A percentile compares a stretch with the other conserved stretches of the same genome.
Evolutionary conservation across 495 filamentous ascomycete species (phyloP).

Genomic region (Aspergillus homomorphus): DNA sequence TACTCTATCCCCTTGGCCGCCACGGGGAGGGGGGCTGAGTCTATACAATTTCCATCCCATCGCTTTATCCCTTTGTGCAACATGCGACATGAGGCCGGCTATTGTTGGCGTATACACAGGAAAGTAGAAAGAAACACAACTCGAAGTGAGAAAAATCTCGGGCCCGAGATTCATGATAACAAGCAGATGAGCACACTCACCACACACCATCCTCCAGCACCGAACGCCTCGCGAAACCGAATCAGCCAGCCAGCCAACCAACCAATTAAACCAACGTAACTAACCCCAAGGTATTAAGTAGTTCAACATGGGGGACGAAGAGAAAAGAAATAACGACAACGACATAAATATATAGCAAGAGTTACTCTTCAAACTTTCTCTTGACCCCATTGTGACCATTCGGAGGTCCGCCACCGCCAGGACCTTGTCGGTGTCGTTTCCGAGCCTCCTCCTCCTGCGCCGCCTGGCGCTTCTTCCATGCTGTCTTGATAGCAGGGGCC

Average conservation of each 20-base stretch:
- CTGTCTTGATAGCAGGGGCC: conserved; percentile 63
- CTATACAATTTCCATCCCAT: background rate
- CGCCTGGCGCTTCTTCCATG: conserved; percentile 64
- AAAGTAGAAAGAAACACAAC: background rate
- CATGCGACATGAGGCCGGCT: background rate
- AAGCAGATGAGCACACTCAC: background rate
- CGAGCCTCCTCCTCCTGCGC: conserved; percentile 27
- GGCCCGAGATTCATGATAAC: no score
- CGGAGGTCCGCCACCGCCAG: conserved; percentile 14
- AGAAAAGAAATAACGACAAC: conserved; percentile 14
- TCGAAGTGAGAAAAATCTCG: no score
- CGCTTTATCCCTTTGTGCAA: background rate
- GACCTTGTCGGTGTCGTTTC: conserved; percentile 23
- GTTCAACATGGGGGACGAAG: background rate
- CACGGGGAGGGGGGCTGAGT: background rate
- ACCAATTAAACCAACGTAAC: no score
- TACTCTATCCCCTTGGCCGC: background rate
- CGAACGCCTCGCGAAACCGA: conserved; percentile 22
- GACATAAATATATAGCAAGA: conserved; percentile 11
- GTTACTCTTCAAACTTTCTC: conserved; percentile 48
- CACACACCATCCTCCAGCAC: conserved; percentile 5
- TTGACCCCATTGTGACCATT: conserved; percentile 42
- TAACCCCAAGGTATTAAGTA: background rate
- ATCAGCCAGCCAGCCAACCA: background rate
- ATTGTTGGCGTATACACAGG: background rate